Evolutionary conservation across 2,329 filamentous ascomycete species (phyloP).

Genomic region (Exophiala spinifera): DNA sequence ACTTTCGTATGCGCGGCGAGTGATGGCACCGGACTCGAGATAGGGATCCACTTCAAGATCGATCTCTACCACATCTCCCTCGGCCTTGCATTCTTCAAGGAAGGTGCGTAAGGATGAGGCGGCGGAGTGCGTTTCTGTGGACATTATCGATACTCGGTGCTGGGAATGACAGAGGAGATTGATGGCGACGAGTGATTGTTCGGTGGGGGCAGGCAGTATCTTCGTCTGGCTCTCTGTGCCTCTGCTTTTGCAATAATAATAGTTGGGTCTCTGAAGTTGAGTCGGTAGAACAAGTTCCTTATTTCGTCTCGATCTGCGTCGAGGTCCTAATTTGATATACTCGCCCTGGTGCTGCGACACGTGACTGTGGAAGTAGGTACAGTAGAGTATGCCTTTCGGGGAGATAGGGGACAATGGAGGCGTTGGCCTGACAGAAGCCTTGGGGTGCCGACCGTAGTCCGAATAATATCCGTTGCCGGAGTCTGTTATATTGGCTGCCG

Average conservation of each 20-base stretch:
- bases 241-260: background rate
- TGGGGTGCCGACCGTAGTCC: background rate
- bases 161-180: background rate
- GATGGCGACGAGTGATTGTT: background rate
- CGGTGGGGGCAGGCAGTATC: too few species aligned
- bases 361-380: background rate
- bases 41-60: too few species aligned
- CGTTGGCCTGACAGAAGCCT: background rate
- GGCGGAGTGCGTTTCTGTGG: background rate
- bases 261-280: background rate
- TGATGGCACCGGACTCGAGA: too few species aligned
- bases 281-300: background rate
- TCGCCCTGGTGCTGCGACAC: background rate
- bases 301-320: background rate
- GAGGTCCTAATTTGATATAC: background rate
- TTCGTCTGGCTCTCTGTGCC: background rate
- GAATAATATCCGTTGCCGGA: background rate
- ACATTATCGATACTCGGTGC: background rate
- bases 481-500: background rate
- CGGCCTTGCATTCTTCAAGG: constrained; percentile 40
- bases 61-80: too few species aligned
- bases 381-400: background rate
- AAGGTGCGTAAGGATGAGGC: constrained; percentile 42
- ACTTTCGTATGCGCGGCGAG: too few species aligned
- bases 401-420: background rate